A percentile compares a stretch with the other conserved stretches of the same genome.
Conservation (phyloP, 129 eudicot species). For the Flaveria sonorensis region DNA sequence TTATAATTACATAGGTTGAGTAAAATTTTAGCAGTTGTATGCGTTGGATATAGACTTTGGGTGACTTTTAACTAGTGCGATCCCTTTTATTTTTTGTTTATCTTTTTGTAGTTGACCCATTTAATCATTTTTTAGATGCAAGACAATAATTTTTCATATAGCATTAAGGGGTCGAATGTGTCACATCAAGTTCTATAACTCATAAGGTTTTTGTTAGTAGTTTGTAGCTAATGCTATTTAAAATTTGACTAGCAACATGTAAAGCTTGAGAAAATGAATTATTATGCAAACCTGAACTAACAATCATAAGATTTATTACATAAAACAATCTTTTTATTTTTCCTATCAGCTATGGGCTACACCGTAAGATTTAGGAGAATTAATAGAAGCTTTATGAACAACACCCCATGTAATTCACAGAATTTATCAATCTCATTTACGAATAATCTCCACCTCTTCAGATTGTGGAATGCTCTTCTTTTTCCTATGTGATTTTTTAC, state of each 20-base stretch:
- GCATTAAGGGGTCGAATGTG: too few relatives aligned
- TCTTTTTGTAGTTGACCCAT: too few relatives aligned
- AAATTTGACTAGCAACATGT: background rate
- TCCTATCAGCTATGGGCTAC: background rate
- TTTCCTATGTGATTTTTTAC: background rate
- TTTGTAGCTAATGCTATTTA: background rate
- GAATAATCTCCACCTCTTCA: background rate
- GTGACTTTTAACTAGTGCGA: background rate
- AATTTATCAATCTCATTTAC: background rate
- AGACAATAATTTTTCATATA: background rate
- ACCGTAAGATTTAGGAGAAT: background rate
- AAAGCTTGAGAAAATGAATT: background rate
- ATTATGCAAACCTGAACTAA: background rate
- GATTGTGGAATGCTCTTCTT: background rate
- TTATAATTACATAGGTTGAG: too few relatives aligned
- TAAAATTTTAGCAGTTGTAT: too few relatives aligned
- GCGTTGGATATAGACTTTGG: background rate
- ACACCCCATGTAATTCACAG: background rate
- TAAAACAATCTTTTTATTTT: background rate
- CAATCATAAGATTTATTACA: background rate
- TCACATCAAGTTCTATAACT: background rate
- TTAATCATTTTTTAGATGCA: too few relatives aligned
- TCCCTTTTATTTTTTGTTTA: background rate
- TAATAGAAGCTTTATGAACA: background rate
- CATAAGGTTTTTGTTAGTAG: background rate